Percentiles rank a stretch among this genome's conserved stretches.
Conservation (phyloP, 805 yeast species). For the Lipomyces sp. region DNA sequence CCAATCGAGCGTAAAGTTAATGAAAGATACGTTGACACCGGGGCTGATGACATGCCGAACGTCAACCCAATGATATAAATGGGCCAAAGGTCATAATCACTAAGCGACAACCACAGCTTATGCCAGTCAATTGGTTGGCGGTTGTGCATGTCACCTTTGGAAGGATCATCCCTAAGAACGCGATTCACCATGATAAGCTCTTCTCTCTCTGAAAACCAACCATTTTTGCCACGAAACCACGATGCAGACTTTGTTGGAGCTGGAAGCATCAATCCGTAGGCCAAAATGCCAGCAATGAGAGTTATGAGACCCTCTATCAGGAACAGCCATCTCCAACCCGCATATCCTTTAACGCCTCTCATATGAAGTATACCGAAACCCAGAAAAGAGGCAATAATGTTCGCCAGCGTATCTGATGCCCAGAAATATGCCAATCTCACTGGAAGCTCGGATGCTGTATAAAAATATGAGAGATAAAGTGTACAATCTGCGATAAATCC, state of each 20-base stretch:
- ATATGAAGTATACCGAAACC: slow-evolving; percentile 58
- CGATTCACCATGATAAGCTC: slow-evolving; percentile 63
- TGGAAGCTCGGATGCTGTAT: slow-evolving; percentile 58
- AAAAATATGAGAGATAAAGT: slow-evolving; percentile 66
- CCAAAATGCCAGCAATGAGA: slow-evolving; percentile 55
- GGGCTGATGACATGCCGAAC: slow-evolving; percentile 48
- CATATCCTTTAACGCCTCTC: slow-evolving; percentile 50
- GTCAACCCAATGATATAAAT: slow-evolving; percentile 55
- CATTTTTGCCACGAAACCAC: slow-evolving; percentile 55
- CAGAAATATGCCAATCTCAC: slow-evolving; percentile 60
- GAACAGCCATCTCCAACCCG: slow-evolving; percentile 68
- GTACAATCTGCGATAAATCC: slow-evolving; percentile 65
- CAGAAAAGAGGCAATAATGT: slow-evolving; percentile 50
- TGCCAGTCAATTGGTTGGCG: slow-evolving; percentile 55
- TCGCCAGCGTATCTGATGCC: slow-evolving; percentile 55
- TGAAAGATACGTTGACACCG: slow-evolving; percentile 53
- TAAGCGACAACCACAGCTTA: slow-evolving; percentile 50
- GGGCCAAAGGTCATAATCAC: slow-evolving; percentile 62
- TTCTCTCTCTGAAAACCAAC: slow-evolving; percentile 59
- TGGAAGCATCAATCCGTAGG: slow-evolving; percentile 59
- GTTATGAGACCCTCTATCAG: slow-evolving; percentile 65
- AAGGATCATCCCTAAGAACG: slow-evolving; percentile 65
- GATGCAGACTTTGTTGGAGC: slow-evolving; percentile 58
- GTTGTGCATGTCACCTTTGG: slow-evolving; percentile 68
- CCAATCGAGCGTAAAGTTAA: slow-evolving; percentile 55